Base-by-base conservation (phyloP, 768 basidiomycete species). In the Strobilomyces confusus region DNA sequence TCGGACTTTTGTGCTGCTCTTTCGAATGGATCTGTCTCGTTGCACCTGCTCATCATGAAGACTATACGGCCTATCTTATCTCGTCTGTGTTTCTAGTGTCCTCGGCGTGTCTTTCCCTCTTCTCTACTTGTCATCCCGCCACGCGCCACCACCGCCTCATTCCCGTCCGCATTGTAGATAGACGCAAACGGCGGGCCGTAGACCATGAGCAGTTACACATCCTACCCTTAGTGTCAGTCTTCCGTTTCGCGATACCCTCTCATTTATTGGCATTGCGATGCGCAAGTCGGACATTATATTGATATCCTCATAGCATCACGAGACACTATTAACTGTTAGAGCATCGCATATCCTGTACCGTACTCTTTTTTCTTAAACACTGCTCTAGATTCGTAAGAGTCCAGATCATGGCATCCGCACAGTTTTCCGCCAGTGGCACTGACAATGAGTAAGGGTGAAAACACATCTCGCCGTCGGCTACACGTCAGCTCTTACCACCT, bases 1-100 rank as follows among this genome's bases (percentile, higher is more conserved):
- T 64, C 68, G 73, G 71, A 77, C 72, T 72, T 45, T 66, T 78
- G 80, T 80, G 80, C 83, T 84, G 80, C 83, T 84, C 80, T 81
- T 79, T 75, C 71, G 64, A 75, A 70, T 73, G 72, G 73, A 75
- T 75, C 75, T 73, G 77, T 80, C 80, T 77, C 77, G 76, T 78
- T 76, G 73, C 72, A 74, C 67, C 73, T 73, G 73, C 76, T 75
- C 77, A 74, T 74, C 58, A 68, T 72, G 70, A 72, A 69, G 71
- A 70, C 66, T 67, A 63, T 66, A 71, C 66, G 70, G 75, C 72
- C 72, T 73, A 72, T 60, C 58, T 69, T 70, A 72, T 69, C 66
- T 57, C 64, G 73, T 69, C 64, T 74, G 68, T 72, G 69, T 71
- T 72, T 68, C 61, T 69, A 69, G 58, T 69, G 50, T 62, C 59